These are phyloP conservation scores for Paramecium caudatum DNA, from an alignment of 73 alveolate genomes.

Conservation along the genomic window DNA sequence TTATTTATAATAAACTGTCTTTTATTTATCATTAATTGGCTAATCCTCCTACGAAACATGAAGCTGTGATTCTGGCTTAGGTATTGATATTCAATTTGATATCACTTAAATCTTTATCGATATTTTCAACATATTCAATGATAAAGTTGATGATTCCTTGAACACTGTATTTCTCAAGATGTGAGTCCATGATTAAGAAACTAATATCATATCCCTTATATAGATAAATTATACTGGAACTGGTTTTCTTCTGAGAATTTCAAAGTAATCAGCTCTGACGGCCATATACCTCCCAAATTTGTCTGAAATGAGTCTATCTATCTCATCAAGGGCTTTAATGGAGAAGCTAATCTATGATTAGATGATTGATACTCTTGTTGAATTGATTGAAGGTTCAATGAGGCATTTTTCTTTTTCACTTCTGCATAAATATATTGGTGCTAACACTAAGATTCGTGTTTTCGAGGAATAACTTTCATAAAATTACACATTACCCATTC, in stretches of 20 bases:
- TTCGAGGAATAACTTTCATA: conserved; percentile 1
- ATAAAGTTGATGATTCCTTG: conserved; percentile 90
- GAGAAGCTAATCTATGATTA: conserved; percentile 53
- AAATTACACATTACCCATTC: conserved; percentile 39
- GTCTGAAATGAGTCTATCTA: conserved; percentile 37
- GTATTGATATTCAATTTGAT: conserved; percentile 87
- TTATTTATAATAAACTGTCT: no score
- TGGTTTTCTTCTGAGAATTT: conserved; percentile 61
- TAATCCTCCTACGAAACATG: conserved; percentile 82
- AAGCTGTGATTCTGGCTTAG: conserved; percentile 86
- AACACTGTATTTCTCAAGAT: conserved; percentile 84
- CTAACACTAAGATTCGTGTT: conserved; percentile 50
- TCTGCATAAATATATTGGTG: conserved; percentile 87
- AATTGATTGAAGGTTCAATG: conserved; percentile 86
- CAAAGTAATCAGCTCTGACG: conserved; percentile 68
- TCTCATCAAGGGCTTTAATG: conserved; percentile 34
- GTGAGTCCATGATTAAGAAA: conserved; percentile 87
- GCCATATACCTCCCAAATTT: conserved; percentile 56
- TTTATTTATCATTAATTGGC: conserved; percentile 75
- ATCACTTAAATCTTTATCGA: conserved; percentile 90
- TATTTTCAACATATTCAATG: conserved; percentile 87
- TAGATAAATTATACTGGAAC: conserved; percentile 34
- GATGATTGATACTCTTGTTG: conserved; percentile 73
- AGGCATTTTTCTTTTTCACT: conserved; percentile 89
- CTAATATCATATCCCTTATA: conserved; percentile 84